Percentiles rank a stretch among this genome's conserved stretches.
These are phyloP conservation scores for Adansonia rubrostipa DNA, from an alignment of 441 rosid genomes.

Conservation along the genomic window DNA sequence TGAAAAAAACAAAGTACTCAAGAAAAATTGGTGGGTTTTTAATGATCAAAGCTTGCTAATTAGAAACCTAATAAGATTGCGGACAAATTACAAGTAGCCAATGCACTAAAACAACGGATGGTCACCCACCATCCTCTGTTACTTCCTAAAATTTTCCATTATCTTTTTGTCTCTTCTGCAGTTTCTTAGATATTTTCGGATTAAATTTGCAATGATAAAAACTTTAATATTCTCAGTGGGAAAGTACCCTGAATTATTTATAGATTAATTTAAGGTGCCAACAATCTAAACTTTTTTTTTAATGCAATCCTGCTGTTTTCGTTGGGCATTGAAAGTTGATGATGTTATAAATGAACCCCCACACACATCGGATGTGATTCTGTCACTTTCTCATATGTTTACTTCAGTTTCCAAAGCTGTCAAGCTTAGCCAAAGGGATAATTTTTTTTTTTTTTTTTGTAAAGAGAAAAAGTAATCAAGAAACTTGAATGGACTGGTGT, in stretches of 20 bases:
- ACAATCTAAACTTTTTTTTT: background rate
- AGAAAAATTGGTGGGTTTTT: background rate
- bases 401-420: conserved; percentile 8
- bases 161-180: background rate
- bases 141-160: background rate
- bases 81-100: background rate
- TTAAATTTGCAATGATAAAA: background rate
- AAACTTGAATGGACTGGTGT: background rate
- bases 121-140: background rate
- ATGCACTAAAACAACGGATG: background rate
- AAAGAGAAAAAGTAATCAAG: conserved; percentile 37
- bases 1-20: background rate
- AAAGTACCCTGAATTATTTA: too few species aligned
- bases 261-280: too few species aligned
- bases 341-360: background rate
- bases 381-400: background rate
- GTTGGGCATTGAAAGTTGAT: background rate
- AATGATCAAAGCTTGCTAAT: background rate
- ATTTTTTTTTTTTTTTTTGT: background rate
- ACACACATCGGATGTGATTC: background rate
- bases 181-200: background rate
- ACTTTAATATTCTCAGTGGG: background rate
- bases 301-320: background rate
- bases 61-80: background rate
- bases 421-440: background rate